Base-by-base conservation (phyloP, 176 grass and related monocot species). In the Puya raimondii region DNA sequence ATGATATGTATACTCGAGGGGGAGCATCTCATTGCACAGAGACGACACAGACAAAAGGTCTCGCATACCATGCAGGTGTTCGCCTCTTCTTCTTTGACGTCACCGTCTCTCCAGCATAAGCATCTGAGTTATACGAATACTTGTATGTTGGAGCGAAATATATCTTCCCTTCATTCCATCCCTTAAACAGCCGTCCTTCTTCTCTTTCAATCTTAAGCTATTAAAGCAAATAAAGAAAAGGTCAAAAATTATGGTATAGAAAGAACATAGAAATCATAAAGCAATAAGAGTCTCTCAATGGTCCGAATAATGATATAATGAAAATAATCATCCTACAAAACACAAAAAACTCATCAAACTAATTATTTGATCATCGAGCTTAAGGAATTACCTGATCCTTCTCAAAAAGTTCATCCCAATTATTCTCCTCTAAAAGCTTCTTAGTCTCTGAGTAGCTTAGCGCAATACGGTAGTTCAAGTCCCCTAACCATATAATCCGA, bases 81-180 rank as follows among this genome's bases (percentile, higher is more conserved):
- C 91, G 78, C 70, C 91, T 82, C 83, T 91, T 96, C 84, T 91
- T 91, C 82, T 96, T 96, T 67, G 91, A 96, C 64, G 85, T 88
- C 25, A 64, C 82, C 26, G 79, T 84, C 66, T 96, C 91, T 72
- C 82, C 88, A 49, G 87, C 82, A 84, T 96, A 96, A 67, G 88
- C 80, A 76, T 96, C 88, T 1, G 91, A 96, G 51, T 96, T 96
- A 51, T 67, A 83, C 18, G 85, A 84, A 65, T 96, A 96, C 73
- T 96, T 96, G 77, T 96, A 96, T 33, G 91, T 96, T 18, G 91
- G 91, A 52, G 91, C 85, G 81, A 96, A 96, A 83, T 81, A 91
- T 59, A 96, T 96, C 80, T 86, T 96, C 74, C 86, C 91, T 73
- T 96, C 91, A 15, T 82, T 88, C 88, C 91, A 96, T 6, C 85